Conservation (phyloP, 768 basidiomycete genomes). For the Rubroboletus satanas region DNA sequence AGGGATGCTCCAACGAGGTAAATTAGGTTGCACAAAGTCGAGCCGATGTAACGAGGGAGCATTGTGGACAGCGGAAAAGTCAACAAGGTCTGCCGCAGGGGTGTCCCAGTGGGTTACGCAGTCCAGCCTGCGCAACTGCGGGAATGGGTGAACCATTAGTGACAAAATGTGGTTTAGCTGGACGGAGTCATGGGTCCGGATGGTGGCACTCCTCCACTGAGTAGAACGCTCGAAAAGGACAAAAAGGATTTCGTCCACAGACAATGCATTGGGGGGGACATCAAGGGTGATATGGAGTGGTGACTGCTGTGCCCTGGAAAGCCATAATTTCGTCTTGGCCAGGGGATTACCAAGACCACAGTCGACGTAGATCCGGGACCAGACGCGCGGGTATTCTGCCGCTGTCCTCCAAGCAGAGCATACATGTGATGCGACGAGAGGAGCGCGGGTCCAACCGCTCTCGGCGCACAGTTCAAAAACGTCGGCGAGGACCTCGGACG, state of each 20-base stretch:
- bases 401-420: constrained; percentile 59
- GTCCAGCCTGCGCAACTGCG: constrained; percentile 36
- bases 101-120: constrained; percentile 30
- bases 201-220: constrained; percentile 44
- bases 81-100: constrained; percentile 18
- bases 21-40: constrained; percentile 32
- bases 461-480: constrained; percentile 52
- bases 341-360: constrained; percentile 40
- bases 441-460: constrained; percentile 51
- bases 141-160: constrained; percentile 34
- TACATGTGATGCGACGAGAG: constrained; percentile 54
- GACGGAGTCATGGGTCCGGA: constrained; percentile 37
- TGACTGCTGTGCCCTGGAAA: constrained; percentile 42
- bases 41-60: constrained; percentile 36
- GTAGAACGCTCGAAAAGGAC: constrained; percentile 37
- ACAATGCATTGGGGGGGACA: constrained; percentile 28
- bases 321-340: constrained; percentile 47
- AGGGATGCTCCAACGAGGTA: constrained; percentile 36
- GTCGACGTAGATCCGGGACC: constrained; percentile 55
- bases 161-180: constrained; percentile 40
- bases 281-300: constrained; percentile 46
- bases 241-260: constrained; percentile 35
- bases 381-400: constrained; percentile 47
- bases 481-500: constrained; percentile 49
- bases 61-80: constrained; percentile 30